Evolutionary conservation across 108 stramenopile species (phyloP).

Genomic region (Cyclostephanos tholiformis): DNA sequence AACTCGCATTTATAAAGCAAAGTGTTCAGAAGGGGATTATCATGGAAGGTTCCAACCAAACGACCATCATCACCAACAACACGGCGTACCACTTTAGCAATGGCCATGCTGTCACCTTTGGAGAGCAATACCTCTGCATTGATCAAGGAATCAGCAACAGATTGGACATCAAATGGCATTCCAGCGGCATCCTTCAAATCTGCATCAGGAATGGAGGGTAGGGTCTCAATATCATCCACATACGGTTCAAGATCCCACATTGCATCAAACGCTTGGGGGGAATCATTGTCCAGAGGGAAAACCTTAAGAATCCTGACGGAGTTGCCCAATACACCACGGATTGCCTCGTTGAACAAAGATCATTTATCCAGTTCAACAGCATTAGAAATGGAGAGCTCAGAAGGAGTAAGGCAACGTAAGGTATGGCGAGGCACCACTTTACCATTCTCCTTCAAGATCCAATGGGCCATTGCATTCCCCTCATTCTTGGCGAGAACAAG

Average conservation of each 20-base stretch:
- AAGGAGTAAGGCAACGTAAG: constrained; percentile 10
- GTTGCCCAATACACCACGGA: too few species aligned
- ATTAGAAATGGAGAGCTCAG: constrained; percentile 8
- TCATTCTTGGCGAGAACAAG: too few species aligned
- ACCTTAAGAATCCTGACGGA: too few species aligned
- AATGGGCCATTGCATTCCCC: too few species aligned
- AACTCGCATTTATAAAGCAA: too few species aligned
- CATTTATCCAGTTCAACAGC: constrained; percentile 13
- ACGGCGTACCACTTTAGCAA: too few species aligned
- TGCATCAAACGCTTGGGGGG: too few species aligned
- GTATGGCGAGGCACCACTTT: constrained; percentile 33
- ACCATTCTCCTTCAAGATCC: too few species aligned
- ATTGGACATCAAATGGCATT: constrained; percentile 6
- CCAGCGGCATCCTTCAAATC: constrained; percentile 30
- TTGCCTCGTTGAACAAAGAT: not conserved
- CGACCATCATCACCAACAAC: too few species aligned
- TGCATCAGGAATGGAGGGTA: constrained; percentile 27
- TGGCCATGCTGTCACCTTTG: constrained; percentile 13
- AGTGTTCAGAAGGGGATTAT: too few species aligned
- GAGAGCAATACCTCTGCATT: constrained; percentile 42
- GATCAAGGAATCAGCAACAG: constrained; percentile 34
- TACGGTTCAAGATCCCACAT: not conserved
- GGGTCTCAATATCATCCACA: not conserved
- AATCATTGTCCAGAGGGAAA: too few species aligned
- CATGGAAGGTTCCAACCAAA: too few species aligned